Percentiles rank a stretch among this genome's conserved stretches.
These are phyloP conservation scores for Ophiostoma australiae DNA, from an alignment of 2,329 filamentous ascomycete species.

Conservation along the genomic window DNA sequence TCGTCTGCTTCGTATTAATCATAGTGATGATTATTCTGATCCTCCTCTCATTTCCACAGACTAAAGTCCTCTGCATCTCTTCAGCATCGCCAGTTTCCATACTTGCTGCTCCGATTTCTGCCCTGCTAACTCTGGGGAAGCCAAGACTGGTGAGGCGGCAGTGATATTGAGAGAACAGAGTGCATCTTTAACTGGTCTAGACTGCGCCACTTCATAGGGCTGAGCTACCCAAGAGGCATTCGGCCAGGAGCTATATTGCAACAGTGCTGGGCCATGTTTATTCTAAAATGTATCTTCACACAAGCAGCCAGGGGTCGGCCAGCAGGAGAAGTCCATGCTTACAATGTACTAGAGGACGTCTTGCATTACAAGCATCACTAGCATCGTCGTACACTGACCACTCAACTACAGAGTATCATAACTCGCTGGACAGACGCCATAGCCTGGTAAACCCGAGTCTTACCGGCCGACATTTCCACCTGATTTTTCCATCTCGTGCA, in stretches of 20 bases:
- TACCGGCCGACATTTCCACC: background rate
- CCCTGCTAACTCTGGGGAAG: background rate
- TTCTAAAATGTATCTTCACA: background rate
- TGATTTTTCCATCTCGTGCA: background rate
- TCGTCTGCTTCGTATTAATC: background rate
- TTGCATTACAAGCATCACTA: background rate
- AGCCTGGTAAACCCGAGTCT: background rate
- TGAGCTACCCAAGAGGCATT: background rate
- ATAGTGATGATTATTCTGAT: background rate
- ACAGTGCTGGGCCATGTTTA: background rate
- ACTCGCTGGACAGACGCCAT: background rate
- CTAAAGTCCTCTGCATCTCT: constrained; percentile 1
- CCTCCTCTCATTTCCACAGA: background rate
- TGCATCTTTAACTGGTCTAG: background rate
- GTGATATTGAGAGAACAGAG: background rate
- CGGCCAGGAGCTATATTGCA: background rate
- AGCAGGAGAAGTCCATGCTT: background rate
- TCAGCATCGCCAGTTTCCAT: background rate
- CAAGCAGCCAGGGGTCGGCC: background rate
- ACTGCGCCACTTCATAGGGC: constrained; percentile 12
- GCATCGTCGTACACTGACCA: constrained; percentile 1
- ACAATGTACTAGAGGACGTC: background rate
- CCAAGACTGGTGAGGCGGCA: background rate
- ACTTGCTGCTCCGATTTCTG: background rate
- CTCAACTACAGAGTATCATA: background rate